A percentile compares a stretch with the other conserved stretches of the same genome.
Conservation (phyloP, 2,329 filamentous ascomycete species). For the Aspergillus alliaceus region DNA sequence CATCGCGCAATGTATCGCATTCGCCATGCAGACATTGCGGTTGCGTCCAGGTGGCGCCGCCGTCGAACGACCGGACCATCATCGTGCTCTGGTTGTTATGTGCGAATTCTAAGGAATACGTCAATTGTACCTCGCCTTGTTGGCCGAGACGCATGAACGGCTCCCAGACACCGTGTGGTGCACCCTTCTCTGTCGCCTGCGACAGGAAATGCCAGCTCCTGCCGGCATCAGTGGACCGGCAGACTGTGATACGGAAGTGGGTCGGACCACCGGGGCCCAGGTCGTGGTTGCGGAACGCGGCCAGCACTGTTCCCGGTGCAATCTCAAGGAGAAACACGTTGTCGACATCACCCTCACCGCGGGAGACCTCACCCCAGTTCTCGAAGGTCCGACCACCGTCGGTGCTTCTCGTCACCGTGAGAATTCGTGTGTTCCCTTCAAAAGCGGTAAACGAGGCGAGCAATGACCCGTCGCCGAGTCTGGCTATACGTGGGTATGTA, state of each 20-base stretch:
- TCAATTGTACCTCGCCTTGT: constrained; percentile 44
- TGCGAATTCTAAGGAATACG: constrained; percentile 50
- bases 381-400: constrained; percentile 46
- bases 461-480: constrained; percentile 47
- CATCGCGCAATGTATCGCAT: constrained; percentile 34
- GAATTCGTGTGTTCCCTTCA: constrained; percentile 36
- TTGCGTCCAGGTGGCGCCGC: constrained; percentile 46
- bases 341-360: constrained; percentile 47
- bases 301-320: constrained; percentile 37
- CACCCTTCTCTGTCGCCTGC: constrained; percentile 45
- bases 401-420: constrained; percentile 46
- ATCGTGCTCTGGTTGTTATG: constrained; percentile 52
- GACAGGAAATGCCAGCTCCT: constrained; percentile 45
- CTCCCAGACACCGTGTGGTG: constrained; percentile 49
- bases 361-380: constrained; percentile 46
- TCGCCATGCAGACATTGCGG: constrained; percentile 44
- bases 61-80: constrained; percentile 46
- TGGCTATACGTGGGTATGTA: constrained; percentile 51
- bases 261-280: constrained; percentile 36
- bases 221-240: constrained; percentile 47
- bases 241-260: constrained; percentile 53
- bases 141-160: constrained; percentile 49
- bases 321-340: constrained; percentile 50
- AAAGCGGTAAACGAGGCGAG: constrained; percentile 48
- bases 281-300: constrained; percentile 52